phyloP scores from a whole-genome alignment of 2,329 filamentous ascomycete genomes.

The Fusarium abutilonis region DNA sequence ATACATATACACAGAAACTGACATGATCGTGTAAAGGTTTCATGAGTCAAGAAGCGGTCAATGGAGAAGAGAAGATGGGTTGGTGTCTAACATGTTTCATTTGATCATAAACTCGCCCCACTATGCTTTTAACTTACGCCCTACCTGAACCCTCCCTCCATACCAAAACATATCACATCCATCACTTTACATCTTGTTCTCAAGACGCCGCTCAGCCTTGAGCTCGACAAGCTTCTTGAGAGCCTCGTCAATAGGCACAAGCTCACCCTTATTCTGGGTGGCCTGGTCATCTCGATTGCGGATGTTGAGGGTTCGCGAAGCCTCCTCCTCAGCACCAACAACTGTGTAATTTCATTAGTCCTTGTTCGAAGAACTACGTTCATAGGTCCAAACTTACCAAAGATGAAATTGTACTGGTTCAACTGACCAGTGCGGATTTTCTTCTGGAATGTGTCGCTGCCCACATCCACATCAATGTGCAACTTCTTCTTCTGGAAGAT shows the following conservation, averaged over 20 bases:
- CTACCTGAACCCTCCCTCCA: constrained; percentile 14
- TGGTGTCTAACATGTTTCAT: constrained; percentile 35
- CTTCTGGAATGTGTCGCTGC: constrained; percentile 85
- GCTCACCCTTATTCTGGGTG: constrained; percentile 69
- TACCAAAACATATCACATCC: constrained; percentile 1
- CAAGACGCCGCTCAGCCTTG: constrained; percentile 57
- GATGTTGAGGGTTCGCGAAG: constrained; percentile 69
- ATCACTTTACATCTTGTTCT: constrained; percentile 49
- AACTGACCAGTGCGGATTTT: constrained; percentile 87
- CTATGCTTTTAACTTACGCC: constrained; percentile 35
- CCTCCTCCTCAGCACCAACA: constrained; percentile 70
- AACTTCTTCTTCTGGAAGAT: constrained; percentile 74
- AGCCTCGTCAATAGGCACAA: constrained; percentile 65
- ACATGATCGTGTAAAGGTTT: too few species aligned
- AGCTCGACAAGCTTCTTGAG: constrained; percentile 64
- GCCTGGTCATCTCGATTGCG: constrained; percentile 71
- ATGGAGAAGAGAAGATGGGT: too few species aligned
- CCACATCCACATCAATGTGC: constrained; percentile 67
- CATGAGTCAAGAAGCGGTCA: too few species aligned
- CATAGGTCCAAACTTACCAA: constrained; percentile 58
- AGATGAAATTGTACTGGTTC: constrained; percentile 85
- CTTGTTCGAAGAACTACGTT: neutral
- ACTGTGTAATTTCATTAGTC: constrained; percentile 53
- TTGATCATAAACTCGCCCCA: constrained; percentile 32
- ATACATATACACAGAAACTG: too few species aligned